Evolutionary conservation across 108 stramenopile species (phyloP).

Genomic region (Stephanodiscus minutulus): DNA sequence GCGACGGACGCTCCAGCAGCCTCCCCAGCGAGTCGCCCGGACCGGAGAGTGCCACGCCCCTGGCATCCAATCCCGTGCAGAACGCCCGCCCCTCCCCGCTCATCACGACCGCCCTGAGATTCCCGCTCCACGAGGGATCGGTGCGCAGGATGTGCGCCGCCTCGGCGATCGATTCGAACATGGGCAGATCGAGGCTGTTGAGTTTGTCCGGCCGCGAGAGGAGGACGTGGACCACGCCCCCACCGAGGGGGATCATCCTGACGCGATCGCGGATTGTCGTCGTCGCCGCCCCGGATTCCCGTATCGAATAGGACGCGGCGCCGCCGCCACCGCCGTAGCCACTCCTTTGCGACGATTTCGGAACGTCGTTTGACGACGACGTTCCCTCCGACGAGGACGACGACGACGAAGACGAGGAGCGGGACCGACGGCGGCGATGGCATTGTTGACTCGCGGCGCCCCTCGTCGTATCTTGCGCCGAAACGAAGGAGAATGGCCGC

Average conservation of each 20-base stretch:
- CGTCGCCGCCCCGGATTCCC: neutral
- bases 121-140: conserved; percentile 36
- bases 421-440: too few species aligned
- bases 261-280: conserved; percentile 29
- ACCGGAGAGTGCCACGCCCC: conserved; percentile 48
- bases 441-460: too few species aligned
- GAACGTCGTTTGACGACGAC: too few species aligned
- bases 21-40: conserved; percentile 35
- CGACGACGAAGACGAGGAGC: too few species aligned
- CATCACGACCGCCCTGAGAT: conserved; percentile 69
- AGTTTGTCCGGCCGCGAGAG: conserved; percentile 78
- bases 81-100: conserved; percentile 82
- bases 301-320: neutral
- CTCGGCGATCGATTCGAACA: conserved; percentile 84
- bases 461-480: too few species aligned
- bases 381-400: too few species aligned
- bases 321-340: neutral
- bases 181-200: conserved; percentile 73
- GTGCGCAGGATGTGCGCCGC: conserved; percentile 47
- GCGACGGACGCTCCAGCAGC: conserved; percentile 64
- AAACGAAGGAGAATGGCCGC: too few species aligned
- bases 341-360: neutral
- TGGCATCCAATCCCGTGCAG: conserved; percentile 86
- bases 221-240: conserved; percentile 59
- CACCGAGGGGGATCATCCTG: conserved; percentile 21